These are phyloP conservation scores for Rhizopus arrhizus DNA, from an alignment of 371 early-diverging fungal species.

Conservation along the genomic window DNA sequence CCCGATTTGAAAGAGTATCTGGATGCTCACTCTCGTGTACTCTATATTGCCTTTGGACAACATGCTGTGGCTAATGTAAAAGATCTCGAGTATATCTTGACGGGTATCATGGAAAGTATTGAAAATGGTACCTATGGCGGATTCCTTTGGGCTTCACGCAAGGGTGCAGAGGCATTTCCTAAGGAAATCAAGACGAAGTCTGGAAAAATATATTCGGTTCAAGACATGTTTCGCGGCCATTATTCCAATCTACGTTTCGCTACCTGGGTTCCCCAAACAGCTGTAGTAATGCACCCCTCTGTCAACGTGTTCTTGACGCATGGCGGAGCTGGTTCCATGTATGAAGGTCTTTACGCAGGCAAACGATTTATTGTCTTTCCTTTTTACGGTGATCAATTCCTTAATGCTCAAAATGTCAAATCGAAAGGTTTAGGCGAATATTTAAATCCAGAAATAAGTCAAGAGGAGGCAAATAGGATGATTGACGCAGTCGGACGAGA, in stretches of 20 bases:
- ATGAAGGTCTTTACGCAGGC: constrained; percentile 38
- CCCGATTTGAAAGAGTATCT: constrained; percentile 12
- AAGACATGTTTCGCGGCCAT: constrained; percentile 4
- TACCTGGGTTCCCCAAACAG: constrained; percentile 47
- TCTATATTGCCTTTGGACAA: constrained; percentile 42
- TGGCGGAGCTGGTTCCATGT: constrained; percentile 41
- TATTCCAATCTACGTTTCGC: constrained; percentile 21
- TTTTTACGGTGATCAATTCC: constrained; percentile 45
- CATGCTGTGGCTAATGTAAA: constrained; percentile 13
- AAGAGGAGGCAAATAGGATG: constrained; percentile 8
- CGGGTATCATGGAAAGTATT: constrained; percentile 20
- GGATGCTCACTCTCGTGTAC: constrained; percentile 22
- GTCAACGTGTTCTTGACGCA: constrained; percentile 44
- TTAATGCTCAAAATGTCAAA: constrained; percentile 22
- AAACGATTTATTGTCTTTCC: constrained; percentile 35
- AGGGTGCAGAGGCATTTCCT: constrained; percentile 13
- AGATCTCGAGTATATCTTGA: constrained; percentile 22
- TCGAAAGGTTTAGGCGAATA: constrained; percentile 9
- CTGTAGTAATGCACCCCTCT: constrained; percentile 39
- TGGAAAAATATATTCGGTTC: background rate
- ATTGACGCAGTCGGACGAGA: constrained; percentile 6
- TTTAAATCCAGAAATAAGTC: constrained; percentile 7
- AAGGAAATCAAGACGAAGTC: constrained; percentile 5
- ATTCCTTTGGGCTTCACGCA: constrained; percentile 32
- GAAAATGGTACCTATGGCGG: constrained; percentile 29